Evolutionary conservation across 495 filamentous ascomycete species (phyloP).

Genomic region (Aspergillus coremiiformis): DNA sequence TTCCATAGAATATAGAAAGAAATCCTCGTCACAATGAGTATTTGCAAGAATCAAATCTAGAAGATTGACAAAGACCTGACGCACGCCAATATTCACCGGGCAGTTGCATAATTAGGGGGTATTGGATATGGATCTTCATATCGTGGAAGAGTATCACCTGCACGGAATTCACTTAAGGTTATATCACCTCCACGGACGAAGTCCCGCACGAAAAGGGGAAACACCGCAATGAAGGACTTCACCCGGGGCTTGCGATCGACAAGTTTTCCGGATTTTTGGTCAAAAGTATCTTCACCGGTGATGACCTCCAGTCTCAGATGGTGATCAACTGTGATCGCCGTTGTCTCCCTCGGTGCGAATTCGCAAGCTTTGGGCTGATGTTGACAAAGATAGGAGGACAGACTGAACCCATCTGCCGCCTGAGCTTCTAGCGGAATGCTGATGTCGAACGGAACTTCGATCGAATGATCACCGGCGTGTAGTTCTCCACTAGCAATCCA

Average conservation of each 20-base stretch:
- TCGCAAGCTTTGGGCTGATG: not conserved
- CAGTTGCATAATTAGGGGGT: not conserved
- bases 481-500: not conserved
- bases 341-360: not conserved
- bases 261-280: slow-evolving; percentile 2
- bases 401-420: not conserved
- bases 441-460: not conserved
- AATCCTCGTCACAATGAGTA: too few relatives aligned
- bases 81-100: not conserved
- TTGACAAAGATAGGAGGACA: not conserved
- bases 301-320: slow-evolving; percentile 10
- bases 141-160: not conserved
- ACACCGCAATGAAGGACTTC: slow-evolving; percentile 3
- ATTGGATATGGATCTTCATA: not conserved
- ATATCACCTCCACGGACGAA: not conserved
- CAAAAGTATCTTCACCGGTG: slow-evolving; percentile 9
- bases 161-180: not conserved
- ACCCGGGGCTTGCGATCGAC: slow-evolving; percentile 4
- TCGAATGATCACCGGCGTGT: not conserved
- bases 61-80: too few relatives aligned
- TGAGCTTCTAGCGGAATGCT: not conserved
- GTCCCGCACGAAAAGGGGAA: not conserved
- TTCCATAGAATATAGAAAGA: too few relatives aligned
- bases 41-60: too few relatives aligned
- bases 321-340: slow-evolving; percentile 3